Base-by-base conservation (phyloP, 1,284 basidiomycete genomes). In the Wallemia mellicola region DNA sequence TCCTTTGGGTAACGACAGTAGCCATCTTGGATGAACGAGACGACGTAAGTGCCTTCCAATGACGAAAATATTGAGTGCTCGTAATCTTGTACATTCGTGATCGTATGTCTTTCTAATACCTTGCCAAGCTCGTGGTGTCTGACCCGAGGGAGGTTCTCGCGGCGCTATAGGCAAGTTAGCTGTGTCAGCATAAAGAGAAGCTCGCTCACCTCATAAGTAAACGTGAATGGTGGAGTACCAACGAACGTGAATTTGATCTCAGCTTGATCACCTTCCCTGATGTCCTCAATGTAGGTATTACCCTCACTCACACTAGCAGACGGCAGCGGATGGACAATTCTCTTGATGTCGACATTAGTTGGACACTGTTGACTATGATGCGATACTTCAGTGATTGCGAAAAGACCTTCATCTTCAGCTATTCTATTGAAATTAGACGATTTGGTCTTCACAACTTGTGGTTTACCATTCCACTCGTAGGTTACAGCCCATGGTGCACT, bases 401-500 rank as follows among this genome's bases (percentile, higher is more conserved):
- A 86, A 63, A 80, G 77, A 19, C 92, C 92, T 1, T 82, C 73
- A 62, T 80, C 77, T 63, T 87, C 81, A 60, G 87, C 87, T 24
- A 79, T 71, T 56, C 94, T 74, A 17, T 83, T 80, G 73, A 95
- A 92, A 2, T 84, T 81, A 1, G 84, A 82, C 24, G 76, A 75
- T 63, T 79, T 81, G 11, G 81, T 80, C 61, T 83, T 81, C 61
- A 86, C 83, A 1, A 76, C 78, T 65, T 83, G 76, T 22, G 75
- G 68, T 68, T 82, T 85, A 58, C 80, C 79, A 63, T 86, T 82
- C 69, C 89, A 79, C 56, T 79, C 78, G 70, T 94, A 89, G 80
- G 81, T 80, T 60, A 98, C 80, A 2, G 80, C 82, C 89, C 92
- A 98, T 1, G 92, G 91, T n/a, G 91, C 81, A 57, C 80, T 85